Conservation (phyloP, 2,329 filamentous ascomycete species). For the Trichoderma harzianum region DNA sequence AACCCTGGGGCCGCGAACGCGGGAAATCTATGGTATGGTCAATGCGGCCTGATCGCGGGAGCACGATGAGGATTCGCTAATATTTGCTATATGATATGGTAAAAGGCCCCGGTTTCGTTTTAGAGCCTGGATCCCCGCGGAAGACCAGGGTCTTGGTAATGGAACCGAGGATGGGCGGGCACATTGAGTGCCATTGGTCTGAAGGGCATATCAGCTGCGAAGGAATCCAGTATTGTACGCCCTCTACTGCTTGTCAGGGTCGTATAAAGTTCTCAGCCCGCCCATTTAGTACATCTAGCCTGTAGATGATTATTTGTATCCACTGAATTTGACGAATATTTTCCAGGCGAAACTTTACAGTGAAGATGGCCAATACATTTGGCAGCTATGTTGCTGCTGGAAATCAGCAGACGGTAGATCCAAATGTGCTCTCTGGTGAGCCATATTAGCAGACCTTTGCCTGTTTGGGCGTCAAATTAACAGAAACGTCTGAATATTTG, state of each 20-base stretch:
- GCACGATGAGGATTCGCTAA: background rate
- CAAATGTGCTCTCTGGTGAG: background rate
- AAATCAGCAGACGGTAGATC: background rate
- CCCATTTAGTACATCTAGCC: background rate
- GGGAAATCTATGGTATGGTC: background rate
- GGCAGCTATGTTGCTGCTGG: background rate
- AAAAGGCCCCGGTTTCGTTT: background rate
- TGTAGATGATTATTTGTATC: background rate
- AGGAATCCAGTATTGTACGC: background rate
- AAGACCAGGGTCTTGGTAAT: background rate
- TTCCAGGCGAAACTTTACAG: background rate
- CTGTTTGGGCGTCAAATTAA: background rate
- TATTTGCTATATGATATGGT: background rate
- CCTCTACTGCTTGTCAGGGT: background rate
- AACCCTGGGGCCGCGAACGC: background rate
- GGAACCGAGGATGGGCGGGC: background rate
- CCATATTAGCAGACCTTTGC: background rate
- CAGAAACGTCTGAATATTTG: background rate
- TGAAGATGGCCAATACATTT: background rate
- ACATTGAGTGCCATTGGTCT: background rate
- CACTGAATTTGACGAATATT: background rate
- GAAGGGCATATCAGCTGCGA: background rate
- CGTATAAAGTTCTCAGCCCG: background rate
- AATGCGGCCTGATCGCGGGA: background rate
- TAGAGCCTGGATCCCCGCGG: background rate